Percentiles rank a stretch among this genome's conserved stretches.
These are phyloP conservation scores for Sclerotiophoma versabilis DNA, from an alignment of 2,329 filamentous ascomycete species.

Conservation along the genomic window DNA sequence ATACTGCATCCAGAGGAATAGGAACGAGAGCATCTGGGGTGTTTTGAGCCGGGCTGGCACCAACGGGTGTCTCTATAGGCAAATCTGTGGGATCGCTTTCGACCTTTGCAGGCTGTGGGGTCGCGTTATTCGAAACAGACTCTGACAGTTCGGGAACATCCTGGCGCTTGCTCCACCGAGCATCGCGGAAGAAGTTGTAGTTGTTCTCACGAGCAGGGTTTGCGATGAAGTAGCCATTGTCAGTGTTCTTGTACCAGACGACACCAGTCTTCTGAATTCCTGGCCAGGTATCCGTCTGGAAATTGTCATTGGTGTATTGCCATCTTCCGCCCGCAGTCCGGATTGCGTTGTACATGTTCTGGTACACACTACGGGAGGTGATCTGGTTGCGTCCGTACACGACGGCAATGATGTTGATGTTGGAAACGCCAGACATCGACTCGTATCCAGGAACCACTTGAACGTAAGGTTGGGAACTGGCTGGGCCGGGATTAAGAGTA, in stretches of 20 bases:
- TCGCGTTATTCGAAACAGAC: neutral
- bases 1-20: neutral
- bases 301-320: conserved; percentile 14
- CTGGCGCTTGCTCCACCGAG: conserved; percentile 10
- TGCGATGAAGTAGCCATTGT: conserved; percentile 3
- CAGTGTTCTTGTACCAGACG: conserved; percentile 9
- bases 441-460: conserved; percentile 12
- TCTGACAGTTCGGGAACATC: neutral
- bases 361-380: conserved; percentile 9
- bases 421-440: conserved; percentile 9
- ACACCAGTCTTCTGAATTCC: conserved; percentile 1
- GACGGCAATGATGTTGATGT: conserved; percentile 14
- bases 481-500: conserved; percentile 7
- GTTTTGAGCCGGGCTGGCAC: conserved; percentile 9
- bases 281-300: conserved; percentile 1
- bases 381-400: conserved; percentile 3
- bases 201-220: conserved; percentile 12
- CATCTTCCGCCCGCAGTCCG: conserved; percentile 7
- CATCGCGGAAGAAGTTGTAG: conserved; percentile 11
- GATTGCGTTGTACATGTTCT: conserved; percentile 16
- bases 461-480: conserved; percentile 2
- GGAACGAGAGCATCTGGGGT: neutral
- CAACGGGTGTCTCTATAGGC: neutral
- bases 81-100: neutral
- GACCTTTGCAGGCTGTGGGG: too few relatives aligned